Evolutionary conservation across 2,329 filamentous ascomycete species (phyloP), one percentile per base, ranked within the genome.

Genomic region (Volutella citrinella): DNA sequence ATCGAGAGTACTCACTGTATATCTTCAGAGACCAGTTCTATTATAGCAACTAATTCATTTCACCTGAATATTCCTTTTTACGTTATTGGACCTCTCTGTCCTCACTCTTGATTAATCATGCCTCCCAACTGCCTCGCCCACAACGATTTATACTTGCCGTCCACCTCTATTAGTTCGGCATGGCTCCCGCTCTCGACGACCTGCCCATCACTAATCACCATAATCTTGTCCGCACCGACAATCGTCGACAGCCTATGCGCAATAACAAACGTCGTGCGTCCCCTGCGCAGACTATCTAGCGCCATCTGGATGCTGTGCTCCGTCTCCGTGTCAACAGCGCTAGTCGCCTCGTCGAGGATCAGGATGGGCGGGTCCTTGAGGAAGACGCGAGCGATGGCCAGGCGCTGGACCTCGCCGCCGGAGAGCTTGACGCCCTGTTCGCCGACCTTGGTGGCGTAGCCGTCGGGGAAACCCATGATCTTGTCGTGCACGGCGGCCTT

Each of bases 401-500:
- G 49, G 4, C 70, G 61, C 49, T 75, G 72, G 12, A 68, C 47
- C 52, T 76, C 69, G n/a, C 71, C 72, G 15, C 69, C 69, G 5
- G 66, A 71, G 16, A 76, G 58, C 28, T 65, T 66, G 8, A 69
- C 59, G 15, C 70, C 72, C 13, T 63, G 56, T 48, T 74, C 69
- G 14, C 72, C 72, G 17, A 75, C 65, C 25, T 57, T 49, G 8
- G 68, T 66, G 14, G 61, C 42, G 49, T 77, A 74, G 1, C 66
- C 65, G 50, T 75, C 65, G 0, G 75, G 65, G 46, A 84, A 82
- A 2, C 57, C 64, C 32, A 72, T 52, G 38, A 84, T 82, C 44
- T 80, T 78, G 34, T 82, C 74, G 55, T 85, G 80, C 17, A 85
- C 74, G 3, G 73, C 70, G 4, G 80, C 81, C 1, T 73, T 71